Base-by-base conservation (phyloP, 2,329 filamentous ascomycete species). In the Furcasterigmium furcatum region DNA sequence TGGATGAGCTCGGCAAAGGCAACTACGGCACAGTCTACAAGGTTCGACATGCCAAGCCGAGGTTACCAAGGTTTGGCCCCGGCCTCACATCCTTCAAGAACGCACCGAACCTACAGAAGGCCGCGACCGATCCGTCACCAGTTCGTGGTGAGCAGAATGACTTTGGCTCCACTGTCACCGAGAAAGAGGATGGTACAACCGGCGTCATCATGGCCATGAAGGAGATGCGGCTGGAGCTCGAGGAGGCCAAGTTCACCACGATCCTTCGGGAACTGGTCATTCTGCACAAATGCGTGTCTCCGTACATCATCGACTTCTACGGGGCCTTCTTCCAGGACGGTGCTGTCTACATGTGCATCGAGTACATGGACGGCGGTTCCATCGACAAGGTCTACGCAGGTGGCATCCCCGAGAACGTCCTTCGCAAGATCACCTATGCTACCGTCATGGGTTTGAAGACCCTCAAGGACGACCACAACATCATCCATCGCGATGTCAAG, bases 21-120 rank as follows among this genome's bases (percentile, higher is more conserved):
- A 99, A 99, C 64, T 99, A 99, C 58, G 94, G 94, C 49, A 97
- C 92, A 2, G 94, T 99, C 4, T 97, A 95, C 77, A 96, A 94
- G 66, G 94, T 97, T 46, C 83, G 86, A 57, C 94, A 99, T 68
- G 83, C 87, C 46, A 85, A 90, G 58, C 77, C 76, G 12, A 66
- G 68, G 42, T 66, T 72, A 16, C 79, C 79, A 1, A 73, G 80
- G 29, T 82, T 84, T 49, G 79, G 82, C 1, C 72, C 74, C 42
- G 80, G 82, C 20, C 63, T 85, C 16, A 73, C 73, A 25, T 69
- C 73, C 29, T 70, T 68, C 51, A 78, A 75, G 56, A 24, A 8
- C 5, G 52, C 65, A 3, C 47, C 63, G 3, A 65, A 67, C 12
- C 56, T 73, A 19, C 62, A 66, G 24, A 60, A 64, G 7, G 54